Base-by-base conservation (phyloP, 441 rosid species). In the Mallotus japonicus region DNA sequence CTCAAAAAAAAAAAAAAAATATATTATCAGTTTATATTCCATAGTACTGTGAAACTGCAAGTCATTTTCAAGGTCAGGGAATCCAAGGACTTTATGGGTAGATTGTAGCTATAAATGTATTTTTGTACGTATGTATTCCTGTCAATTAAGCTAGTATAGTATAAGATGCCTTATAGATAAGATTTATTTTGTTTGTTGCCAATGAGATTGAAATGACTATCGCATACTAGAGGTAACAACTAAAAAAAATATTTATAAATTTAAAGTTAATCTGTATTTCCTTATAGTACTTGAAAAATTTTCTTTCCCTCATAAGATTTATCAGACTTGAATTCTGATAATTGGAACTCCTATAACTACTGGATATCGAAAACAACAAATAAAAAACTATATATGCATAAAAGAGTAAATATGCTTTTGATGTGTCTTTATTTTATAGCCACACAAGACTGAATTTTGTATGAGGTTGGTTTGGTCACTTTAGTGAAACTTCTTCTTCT, bases 21-120 rank as follows among this genome's bases (percentile, higher is more conserved):
- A 28, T 28, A 24, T 28, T 28, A 28, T 28, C 32, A 28, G 32
- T 28, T 28, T 28, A 10, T 34, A 20, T 55, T 65, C 15, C 24
- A 15, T 14, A 28, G 50, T 56, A 46, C 3, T n/a, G 16, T 65
- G 32, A 44, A 10, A 34, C 32, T 20, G 34, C 2, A 54, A 58
- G 75, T 76, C 78, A 12, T 61, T 76, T 73, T 74, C 82, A 22
- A 49, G 66, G 32, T 9, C 42, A 56, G 65, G 78, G 82, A 73
- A 82, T 79, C 82, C 83, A 32, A 76, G 1, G 28, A 24, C 28
- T 24, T 24, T 24, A 24, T 24, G 66, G 82, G 34, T 32, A 32
- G 0, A 58, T 22, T 64, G 28, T 19, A 34, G 19, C 51, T 19
- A 54, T 71, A 32, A 77, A 75, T 81, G 73, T 70, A 37, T 34